Percentiles rank a stretch among this genome's conserved stretches.
These are phyloP conservation scores for Fagopyrum tataricum DNA, from an alignment of 148 eudicot genomes.

Conservation along the genomic window DNA sequence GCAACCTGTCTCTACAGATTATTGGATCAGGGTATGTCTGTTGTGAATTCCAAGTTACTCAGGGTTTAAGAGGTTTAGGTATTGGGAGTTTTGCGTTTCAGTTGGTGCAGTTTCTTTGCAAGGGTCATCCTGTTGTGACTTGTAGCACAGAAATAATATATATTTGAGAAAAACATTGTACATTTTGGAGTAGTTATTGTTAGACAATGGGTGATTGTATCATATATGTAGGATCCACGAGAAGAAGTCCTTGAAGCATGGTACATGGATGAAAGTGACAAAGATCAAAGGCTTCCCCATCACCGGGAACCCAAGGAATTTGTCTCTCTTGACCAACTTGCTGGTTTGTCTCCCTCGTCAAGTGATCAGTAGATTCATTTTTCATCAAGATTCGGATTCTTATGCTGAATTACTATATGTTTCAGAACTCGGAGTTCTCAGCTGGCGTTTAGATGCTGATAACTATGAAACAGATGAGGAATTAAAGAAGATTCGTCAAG, in stretches of 20 bases:
- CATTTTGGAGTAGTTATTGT: not conserved
- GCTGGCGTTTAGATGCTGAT: constrained; percentile 93
- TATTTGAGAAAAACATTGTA: no score
- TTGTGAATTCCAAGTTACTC: no score
- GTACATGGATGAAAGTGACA: constrained; percentile 70
- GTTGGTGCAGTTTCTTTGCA: no score
- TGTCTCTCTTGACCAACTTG: constrained; percentile 52
- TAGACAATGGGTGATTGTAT: not conserved
- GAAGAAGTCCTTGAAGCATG: constrained; percentile 40
- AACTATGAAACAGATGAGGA: constrained; percentile 87
- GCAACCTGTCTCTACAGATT: no score
- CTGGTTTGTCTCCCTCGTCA: not conserved
- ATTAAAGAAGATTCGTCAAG: constrained; percentile 75
- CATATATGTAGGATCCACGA: not conserved
- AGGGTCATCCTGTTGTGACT: no score
- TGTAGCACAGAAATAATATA: no score
- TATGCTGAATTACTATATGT: not conserved
- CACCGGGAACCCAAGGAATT: constrained; percentile 48
- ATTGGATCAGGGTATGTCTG: no score
- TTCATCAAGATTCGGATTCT: not conserved
- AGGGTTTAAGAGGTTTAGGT: no score
- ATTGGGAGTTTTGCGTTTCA: no score
- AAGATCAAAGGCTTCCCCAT: constrained; percentile 75
- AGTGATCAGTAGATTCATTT: not conserved
- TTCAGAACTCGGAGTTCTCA: constrained; percentile 78